Evolutionary conservation across 148 eudicot species (phyloP), one percentile per base, ranked within the genome.

Genomic region (Suaeda aralocaspica): DNA sequence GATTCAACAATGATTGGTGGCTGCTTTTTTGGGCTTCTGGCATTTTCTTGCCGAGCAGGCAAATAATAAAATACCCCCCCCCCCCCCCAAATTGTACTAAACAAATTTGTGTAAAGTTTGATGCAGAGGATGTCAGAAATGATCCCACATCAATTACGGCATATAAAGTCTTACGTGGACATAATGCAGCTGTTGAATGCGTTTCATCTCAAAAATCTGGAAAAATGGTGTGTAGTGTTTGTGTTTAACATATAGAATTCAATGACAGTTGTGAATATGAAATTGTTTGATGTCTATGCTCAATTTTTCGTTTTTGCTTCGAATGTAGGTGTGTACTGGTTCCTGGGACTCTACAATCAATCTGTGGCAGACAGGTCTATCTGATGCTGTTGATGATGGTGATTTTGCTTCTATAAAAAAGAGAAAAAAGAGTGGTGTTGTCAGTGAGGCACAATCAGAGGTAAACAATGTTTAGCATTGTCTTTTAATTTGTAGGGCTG

Each of bases 261-360:
- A 14, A 56, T 50, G 21, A 8, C 22, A 53, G 22, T 18, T 13
- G n/a, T 67, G 13, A 59, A 7, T 61, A 28, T 49, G 33, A 42
- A 29, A 24, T 51, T 11, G 18, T 46, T 45, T 42, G 29, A 18
- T 51, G 18, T 24, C 24, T 13, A 28, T 22, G 31, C 67, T 74
- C 13, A 59, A 4, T 72, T 36, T 25, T 56, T 70, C 57, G 12
- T 26, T 60, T 71, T 26, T 78, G 68, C 50, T 74, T 36, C 67
- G 48, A 76, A 64, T 24, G 26, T 46, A 94, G 98, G 83, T 91
- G 64, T 94, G 98, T 71, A 91, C 98, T 45, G 98, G 98, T 68
- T 87, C 96, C 28, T 91, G 98, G 98, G 98, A 94, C 74, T 83
- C 85, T 55, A 83, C 83, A 71, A 89, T 94, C 55, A 91, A 89